phyloP scores from a whole-genome alignment of 345 rosid species.

The Eucalyptus camaldulensis region DNA sequence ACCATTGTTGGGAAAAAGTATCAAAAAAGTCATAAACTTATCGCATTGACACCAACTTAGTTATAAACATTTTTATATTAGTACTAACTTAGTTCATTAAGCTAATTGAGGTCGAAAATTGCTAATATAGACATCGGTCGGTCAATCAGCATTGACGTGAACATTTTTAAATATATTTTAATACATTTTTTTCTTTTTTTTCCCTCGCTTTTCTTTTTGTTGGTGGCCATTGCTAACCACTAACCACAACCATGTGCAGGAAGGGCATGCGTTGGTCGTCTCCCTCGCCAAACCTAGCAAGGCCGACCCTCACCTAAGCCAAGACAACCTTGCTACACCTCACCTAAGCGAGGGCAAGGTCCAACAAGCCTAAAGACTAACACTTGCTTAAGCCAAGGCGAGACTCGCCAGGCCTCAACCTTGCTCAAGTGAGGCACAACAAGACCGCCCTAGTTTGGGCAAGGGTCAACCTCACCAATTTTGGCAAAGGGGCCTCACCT shows the following conservation, averaged over 20 bases:
- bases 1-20: accelerated
- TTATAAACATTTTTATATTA: too few species aligned
- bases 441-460: accelerated
- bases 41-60: accelerated
- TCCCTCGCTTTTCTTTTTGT: too few species aligned
- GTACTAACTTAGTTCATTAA: accelerated
- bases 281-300: accelerated
- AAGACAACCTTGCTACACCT: accelerated
- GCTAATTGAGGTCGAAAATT: accelerated
- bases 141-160: accelerated
- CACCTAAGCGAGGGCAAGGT: too few species aligned
- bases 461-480: accelerated
- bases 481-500: too few species aligned
- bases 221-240: accelerated
- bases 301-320: accelerated
- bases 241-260: accelerated
- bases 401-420: too few species aligned
- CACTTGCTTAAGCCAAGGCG: accelerated
- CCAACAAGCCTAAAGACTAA: accelerated
- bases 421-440: accelerated
- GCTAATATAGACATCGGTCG: accelerated
- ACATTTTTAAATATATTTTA: too few species aligned
- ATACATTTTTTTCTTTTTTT: too few species aligned
- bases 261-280: accelerated
- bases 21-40: accelerated